Evolutionary conservation across 108 stramenopile genomes (phyloP), one percentile per base, ranked within the genome.

Genomic region (Cylindrotheca closterium): DNA sequence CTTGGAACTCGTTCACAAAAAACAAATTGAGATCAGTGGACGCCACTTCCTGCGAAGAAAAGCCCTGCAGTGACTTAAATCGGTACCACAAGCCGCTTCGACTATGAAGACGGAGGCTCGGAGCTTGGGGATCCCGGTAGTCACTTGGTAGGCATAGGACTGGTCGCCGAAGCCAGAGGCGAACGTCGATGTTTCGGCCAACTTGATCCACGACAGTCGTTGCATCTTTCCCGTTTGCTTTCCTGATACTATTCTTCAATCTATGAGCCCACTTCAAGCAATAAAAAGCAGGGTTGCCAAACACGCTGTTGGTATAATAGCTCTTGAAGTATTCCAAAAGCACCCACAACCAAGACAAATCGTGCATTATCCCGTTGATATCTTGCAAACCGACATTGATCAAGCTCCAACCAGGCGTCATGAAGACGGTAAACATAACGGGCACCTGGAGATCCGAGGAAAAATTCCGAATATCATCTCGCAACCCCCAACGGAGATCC

Each of bases 361-460:
- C 85, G 19, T 66, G 54, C 57, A 87, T 68, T 1, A 68, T 53
- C 2, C 79, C 69, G 48, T 80, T 79, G 25, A 81, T 60, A 29
- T 47, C 37, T 52, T 84, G 81, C 15, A 77, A 57, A 7, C 93
- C 93, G 12, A 95, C n/a, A 77, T 92, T 95, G 69, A 85, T 79
- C 65, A 86, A 53, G 33, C 76, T 70, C 66, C 77, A 77, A 21
- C 84, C 87, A 12, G 90, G 90, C 18, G 90, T 83, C 69, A 90
- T 80, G 62, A 89, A 88, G 60, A 92, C 73, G 26, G 87, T 72
- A 19, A 70, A 57, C 60, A 86, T 82, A 42, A 94, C 81, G 0
- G 93, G 85, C 47, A 80, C 47, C 21, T 84, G 77, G 3, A 81
- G 34, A 49, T 49, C 22, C 4, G 71, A 30, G 4, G 37, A 30